Base-by-base conservation (phyloP, 441 rosid genomes). In the Omphalea diandra region DNA sequence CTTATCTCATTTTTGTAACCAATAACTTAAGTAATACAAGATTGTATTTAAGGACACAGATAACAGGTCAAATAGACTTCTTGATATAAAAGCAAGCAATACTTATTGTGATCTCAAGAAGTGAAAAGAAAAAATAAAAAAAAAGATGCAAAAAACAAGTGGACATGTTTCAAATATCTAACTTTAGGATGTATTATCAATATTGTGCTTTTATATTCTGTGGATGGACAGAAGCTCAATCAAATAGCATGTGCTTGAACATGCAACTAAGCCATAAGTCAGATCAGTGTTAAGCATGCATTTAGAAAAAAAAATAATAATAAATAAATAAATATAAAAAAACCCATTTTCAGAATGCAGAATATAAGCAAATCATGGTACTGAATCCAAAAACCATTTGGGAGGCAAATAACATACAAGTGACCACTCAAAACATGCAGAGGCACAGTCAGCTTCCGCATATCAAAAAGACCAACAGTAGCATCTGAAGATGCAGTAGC, bases 401-500 rank as follows among this genome's bases (percentile, higher is more conserved):
- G 26, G 32, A 69, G 49, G 59, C 18, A 59, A 53, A 22, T 63
- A 35, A 75, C 92, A 40, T 82, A 86, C 98, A 46, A 82, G 63
- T 93, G 94, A 69, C 86, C 80, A 63, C 88, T 82, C 57, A 93
- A 77, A 68, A 83, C 81, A 76, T 90, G 92, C 71, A 90, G 77
- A 3, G 96, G 89, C 3, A 59, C 68, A 36, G 75, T 79, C 76
- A 93, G 82, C 85, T 90, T 90, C 63, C 98, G 86, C 70, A 84
- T 74, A 77, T 93, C 98, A 79, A 89, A 88, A 73, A 90, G 83
- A 63, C 83, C 85, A 29, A 89, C 85, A 1, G 97, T 87, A 4
- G 90, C 76, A 74, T 93, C 98, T 22, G 94, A 87, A 63, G 97
- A 90, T 29, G 92, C 97, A 8, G 97, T 93, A 35, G 98, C 97